phyloP scores from a whole-genome alignment of 1,139 yeast species.

The Candida labiduridarum region DNA sequence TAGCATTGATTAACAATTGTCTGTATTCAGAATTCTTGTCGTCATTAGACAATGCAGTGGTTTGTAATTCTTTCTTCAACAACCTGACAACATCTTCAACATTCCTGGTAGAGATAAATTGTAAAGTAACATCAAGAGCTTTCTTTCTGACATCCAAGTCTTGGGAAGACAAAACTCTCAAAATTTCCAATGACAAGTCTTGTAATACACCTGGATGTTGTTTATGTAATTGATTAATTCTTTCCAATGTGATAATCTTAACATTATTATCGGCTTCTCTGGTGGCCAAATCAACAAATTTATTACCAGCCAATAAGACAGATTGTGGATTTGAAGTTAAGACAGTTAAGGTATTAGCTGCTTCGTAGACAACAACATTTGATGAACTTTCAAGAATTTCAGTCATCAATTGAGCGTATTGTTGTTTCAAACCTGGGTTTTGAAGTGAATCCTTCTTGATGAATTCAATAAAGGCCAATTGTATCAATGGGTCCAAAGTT shows the following conservation, averaged over 20 bases:
- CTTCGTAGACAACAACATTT: constrained; percentile 86
- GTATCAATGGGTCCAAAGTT: constrained; percentile 80
- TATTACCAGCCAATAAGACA: constrained; percentile 74
- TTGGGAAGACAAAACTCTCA: constrained; percentile 82
- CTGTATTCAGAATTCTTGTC: constrained; percentile 87
- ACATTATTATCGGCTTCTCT: constrained; percentile 93
- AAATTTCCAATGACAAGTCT: constrained; percentile 81
- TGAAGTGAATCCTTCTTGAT: constrained; percentile 77
- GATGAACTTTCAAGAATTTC: constrained; percentile 74
- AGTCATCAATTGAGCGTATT: constrained; percentile 71
- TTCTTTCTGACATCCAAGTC: constrained; percentile 90
- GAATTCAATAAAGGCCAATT: constrained; percentile 88
- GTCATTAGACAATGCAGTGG: constrained; percentile 65
- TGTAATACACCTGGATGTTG: constrained; percentile 83
- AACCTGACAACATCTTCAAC: constrained; percentile 93
- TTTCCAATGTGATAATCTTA: constrained; percentile 86
- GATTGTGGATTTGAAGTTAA: constrained; percentile 71
- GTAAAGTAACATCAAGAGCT: constrained; percentile 81
- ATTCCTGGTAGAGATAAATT: constrained; percentile 81
- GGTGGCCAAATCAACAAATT: constrained; percentile 85
- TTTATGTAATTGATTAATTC: constrained; percentile 75
- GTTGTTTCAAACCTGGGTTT: constrained; percentile 65
- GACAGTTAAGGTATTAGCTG: constrained; percentile 81
- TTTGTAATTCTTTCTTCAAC: constrained; percentile 86
- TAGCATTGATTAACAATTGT: constrained; percentile 83